Evolutionary conservation across 2,329 filamentous ascomycete genomes (phyloP).

Genomic region (Hypoxylon sp.): DNA sequence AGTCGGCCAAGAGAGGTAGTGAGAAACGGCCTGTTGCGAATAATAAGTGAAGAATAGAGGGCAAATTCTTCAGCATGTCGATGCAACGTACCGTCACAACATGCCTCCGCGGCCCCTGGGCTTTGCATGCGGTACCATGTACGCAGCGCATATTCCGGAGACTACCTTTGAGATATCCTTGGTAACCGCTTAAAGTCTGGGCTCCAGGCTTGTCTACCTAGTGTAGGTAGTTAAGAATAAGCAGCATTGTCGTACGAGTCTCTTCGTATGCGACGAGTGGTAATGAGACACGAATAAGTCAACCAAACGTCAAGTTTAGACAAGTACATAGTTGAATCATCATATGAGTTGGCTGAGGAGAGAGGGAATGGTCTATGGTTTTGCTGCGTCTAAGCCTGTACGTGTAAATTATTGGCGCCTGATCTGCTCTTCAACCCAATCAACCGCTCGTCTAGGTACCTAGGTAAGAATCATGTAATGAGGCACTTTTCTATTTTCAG

Average conservation of each 20-base stretch:
- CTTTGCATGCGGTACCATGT: constrained; percentile 29
- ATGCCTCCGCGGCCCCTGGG: constrained; percentile 33
- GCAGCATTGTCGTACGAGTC: constrained; percentile 33
- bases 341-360: constrained; percentile 1
- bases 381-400: neutral
- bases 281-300: constrained; percentile 23
- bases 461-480: too few species aligned
- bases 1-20: constrained; percentile 10
- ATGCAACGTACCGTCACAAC: constrained; percentile 39
- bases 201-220: constrained; percentile 8
- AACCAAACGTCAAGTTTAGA: neutral
- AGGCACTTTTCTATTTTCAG: constrained; percentile 1
- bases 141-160: constrained; percentile 9
- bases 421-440: constrained; percentile 3
- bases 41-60: constrained; percentile 9
- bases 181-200: constrained; percentile 21
- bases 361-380: neutral
- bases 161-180: constrained; percentile 13
- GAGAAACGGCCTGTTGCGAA: constrained; percentile 1
- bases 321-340: constrained; percentile 3
- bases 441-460: too few species aligned
- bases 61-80: constrained; percentile 13
- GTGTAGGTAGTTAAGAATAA: neutral
- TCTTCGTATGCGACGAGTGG: constrained; percentile 10
- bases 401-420: constrained; percentile 16